Conservation (phyloP, 176 grass and related monocot genomes). For the Aegilops sharonensis region DNA sequence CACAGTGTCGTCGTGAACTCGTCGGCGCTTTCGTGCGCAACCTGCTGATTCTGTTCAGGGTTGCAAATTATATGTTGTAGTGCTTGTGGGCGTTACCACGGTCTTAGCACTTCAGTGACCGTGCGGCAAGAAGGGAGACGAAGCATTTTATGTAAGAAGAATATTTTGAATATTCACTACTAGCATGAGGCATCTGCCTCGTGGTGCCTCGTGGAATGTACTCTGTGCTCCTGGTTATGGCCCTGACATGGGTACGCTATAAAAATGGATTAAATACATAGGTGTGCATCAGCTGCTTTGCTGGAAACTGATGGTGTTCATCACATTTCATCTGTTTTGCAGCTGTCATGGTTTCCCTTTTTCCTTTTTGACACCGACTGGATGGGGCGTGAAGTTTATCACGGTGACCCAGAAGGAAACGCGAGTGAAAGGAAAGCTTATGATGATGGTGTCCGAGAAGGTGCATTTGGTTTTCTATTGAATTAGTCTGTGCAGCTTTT, state of each 20-base stretch:
- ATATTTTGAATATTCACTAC: too few relatives aligned
- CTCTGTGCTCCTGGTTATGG: slow-evolving; percentile 95
- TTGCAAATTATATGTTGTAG: background rate
- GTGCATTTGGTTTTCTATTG: too few relatives aligned
- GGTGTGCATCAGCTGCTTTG: background rate
- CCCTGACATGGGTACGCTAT: slow-evolving; percentile 82
- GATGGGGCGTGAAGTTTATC: too few relatives aligned
- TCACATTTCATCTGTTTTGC: slow-evolving; percentile 26
- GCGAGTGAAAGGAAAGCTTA: too few relatives aligned
- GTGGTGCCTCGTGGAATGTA: slow-evolving; percentile 86
- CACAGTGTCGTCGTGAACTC: background rate
- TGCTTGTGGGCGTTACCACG: background rate
- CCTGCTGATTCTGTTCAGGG: fast-evolving
- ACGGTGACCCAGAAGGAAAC: too few relatives aligned
- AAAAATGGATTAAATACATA: background rate
- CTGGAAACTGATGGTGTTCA: slow-evolving; percentile 15
- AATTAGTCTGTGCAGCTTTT: slow-evolving; percentile 53
- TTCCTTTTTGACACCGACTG: slow-evolving; percentile 10
- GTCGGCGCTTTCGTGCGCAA: background rate
- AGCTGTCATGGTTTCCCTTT: slow-evolving; percentile 99
- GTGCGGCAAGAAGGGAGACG: too few relatives aligned
- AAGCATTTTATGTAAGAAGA: too few relatives aligned
- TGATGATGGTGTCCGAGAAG: too few relatives aligned
- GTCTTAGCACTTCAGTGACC: too few relatives aligned
- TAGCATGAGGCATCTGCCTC: slow-evolving; percentile 43